Evolutionary conservation across 2,329 filamentous ascomycete genomes (phyloP).

Genomic region (Fusarium sp.): DNA sequence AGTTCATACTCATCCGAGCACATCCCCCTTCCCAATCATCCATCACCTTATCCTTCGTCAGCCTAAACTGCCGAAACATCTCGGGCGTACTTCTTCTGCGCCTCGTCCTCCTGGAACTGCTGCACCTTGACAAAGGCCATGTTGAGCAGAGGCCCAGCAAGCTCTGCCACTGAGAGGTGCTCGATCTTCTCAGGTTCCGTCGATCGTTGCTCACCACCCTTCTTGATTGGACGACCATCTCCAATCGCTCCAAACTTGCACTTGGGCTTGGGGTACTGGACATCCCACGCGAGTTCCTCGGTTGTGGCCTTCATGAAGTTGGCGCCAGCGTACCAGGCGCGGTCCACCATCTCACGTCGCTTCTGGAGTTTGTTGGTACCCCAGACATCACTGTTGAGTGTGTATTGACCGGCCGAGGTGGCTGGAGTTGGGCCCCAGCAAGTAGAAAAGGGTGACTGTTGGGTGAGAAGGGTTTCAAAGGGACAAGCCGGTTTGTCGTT

Average conservation of each 20-base stretch:
- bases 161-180: slow-evolving; percentile 49
- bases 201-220: slow-evolving; percentile 38
- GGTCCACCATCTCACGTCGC: slow-evolving; percentile 45
- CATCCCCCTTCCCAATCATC: slow-evolving; percentile 32
- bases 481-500: neutral
- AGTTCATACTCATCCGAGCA: slow-evolving; percentile 20
- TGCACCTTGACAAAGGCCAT: slow-evolving; percentile 51
- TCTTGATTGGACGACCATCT: slow-evolving; percentile 46
- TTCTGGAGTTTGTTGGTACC: slow-evolving; percentile 37
- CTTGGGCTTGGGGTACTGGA: slow-evolving; percentile 46
- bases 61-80: slow-evolving; percentile 4
- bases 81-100: slow-evolving; percentile 5
- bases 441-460: neutral
- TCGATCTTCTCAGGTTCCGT: slow-evolving; percentile 52
- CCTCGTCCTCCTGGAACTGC: slow-evolving; percentile 33
- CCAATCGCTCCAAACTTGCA: slow-evolving; percentile 50
- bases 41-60: slow-evolving; percentile 17
- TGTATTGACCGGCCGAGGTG: slow-evolving; percentile 12
- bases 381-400: slow-evolving; percentile 19
- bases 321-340: slow-evolving; percentile 52
- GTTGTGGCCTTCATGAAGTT: slow-evolving; percentile 48
- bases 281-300: slow-evolving; percentile 36
- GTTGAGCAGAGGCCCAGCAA: slow-evolving; percentile 53
- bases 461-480: neutral
- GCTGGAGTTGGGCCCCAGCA: slow-evolving; percentile 13